Evolutionary conservation across 345 rosid genomes (phyloP), one percentile per base, ranked within the genome.

Genomic region (Conringia planisiliqua): DNA sequence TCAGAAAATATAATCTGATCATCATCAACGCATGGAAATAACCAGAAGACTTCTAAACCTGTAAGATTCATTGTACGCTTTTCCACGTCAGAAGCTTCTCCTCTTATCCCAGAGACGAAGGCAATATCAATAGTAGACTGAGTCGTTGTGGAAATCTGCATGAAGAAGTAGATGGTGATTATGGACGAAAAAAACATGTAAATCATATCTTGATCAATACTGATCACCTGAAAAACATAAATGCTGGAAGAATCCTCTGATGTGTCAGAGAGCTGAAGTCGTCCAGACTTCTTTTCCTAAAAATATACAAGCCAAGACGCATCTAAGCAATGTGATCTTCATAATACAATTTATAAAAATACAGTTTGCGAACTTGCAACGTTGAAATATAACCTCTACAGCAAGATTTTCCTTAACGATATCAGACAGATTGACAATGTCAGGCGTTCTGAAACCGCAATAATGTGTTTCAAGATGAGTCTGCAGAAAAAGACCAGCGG

Each of bases 391-490:
- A 50, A 91, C 97, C 77, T 89, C 88, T 60, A 71, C 69, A 57
- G 71, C 83, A 29, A 95, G 90, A 82, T 85, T 79, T 73, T 83
- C 72, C 77, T 66, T 88, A 62, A 95, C 93, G 74, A 86, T 87
- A 81, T 88, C 88, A 74, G 93, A 90, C 56, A 95, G 83, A 82
- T 90, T 88, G 80, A 87, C 89, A 79, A 89, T 84, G 80, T 92
- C 84, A 79, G 88, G 95, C 29, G 88, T 87, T 83, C 85, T 85
- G 85, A 92, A 89, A 76, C 99, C 97, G 73, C 86, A 82, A 77
- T 86, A 87, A 81, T 92, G 97, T 70, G 88, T 78, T 70, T 84
- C 94, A 80, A 86, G 33, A 76, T 62, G 72, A 68, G 76, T 80
- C 97, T 94, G 81, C 58, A 83, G 73, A 72, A 7, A 30, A 69